These are phyloP conservation scores for Leptodermis oblonga DNA, from an alignment of 257 asterid genomes.

Conservation along the genomic window DNA sequence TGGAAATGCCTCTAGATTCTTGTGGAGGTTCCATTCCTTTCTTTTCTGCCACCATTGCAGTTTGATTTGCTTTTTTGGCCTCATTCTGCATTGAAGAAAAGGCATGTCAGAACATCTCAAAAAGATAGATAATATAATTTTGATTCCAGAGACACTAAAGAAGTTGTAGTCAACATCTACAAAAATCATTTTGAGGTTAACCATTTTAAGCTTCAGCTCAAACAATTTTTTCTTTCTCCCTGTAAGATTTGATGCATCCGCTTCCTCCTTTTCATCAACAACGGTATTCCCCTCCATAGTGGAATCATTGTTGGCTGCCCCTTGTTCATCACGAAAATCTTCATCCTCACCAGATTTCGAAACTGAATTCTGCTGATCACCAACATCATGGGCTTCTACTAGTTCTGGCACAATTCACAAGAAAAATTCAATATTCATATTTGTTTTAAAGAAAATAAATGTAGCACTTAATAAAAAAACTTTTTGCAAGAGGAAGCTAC, in stretches of 20 bases:
- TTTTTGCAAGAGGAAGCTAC: not conserved
- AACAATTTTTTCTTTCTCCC: slow-evolving; percentile 73
- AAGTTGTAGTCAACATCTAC: not conserved
- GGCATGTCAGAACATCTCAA: slow-evolving; percentile 10
- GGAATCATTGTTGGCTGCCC: slow-evolving; percentile 28
- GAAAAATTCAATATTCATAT: not conserved
- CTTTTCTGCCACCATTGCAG: slow-evolving; percentile 86
- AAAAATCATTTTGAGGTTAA: slow-evolving; percentile 17
- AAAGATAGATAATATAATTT: not conserved
- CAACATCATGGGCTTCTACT: slow-evolving; percentile 21
- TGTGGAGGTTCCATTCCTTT: slow-evolving; percentile 62
- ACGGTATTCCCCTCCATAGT: slow-evolving; percentile 35
- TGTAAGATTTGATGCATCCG: slow-evolving; percentile 42
- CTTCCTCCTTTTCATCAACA: slow-evolving; percentile 33
- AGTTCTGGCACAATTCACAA: slow-evolving; percentile 29
- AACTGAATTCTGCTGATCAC: slow-evolving; percentile 19
- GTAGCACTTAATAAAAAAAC: not conserved
- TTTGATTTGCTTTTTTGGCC: slow-evolving; percentile 90
- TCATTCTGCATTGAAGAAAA: slow-evolving; percentile 44
- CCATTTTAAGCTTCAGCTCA: slow-evolving; percentile 83
- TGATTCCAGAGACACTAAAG: not conserved
- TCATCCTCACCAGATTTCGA: slow-evolving; percentile 30
- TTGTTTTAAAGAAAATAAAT: not conserved
- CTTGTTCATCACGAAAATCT: slow-evolving; percentile 30
- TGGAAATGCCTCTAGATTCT: slow-evolving; percentile 90